Conservation (phyloP, 371 early-diverging fungal genomes). For the Zychaea mexicana region DNA sequence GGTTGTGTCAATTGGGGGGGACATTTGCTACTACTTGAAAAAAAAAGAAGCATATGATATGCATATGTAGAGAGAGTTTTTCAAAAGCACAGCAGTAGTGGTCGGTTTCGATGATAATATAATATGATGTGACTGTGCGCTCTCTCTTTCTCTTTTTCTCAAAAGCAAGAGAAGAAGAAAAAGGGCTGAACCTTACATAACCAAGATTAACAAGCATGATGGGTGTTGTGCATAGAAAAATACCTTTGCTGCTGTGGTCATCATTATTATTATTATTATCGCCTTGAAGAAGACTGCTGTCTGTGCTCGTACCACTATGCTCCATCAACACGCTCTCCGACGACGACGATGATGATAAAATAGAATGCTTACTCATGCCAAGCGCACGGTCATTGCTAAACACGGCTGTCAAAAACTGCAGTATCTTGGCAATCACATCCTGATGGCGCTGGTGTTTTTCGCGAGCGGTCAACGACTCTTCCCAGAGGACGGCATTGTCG, state of each 20-base stretch:
- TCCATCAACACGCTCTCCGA: not conserved
- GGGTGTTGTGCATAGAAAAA: no score
- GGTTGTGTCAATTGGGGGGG: not conserved
- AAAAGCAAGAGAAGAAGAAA: no score
- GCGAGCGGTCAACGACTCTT: slow-evolving; percentile 69
- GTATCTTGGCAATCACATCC: slow-evolving; percentile 82
- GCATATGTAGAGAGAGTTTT: not conserved
- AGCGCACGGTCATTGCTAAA: slow-evolving; percentile 20
- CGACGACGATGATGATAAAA: not conserved
- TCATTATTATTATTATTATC: not conserved
- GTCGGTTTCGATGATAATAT: not conserved
- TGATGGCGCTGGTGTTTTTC: slow-evolving; percentile 86
- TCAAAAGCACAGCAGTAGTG: not conserved
- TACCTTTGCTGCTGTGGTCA: not conserved
- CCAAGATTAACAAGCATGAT: no score
- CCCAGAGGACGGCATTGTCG: slow-evolving; percentile 86
- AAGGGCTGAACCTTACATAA: no score
- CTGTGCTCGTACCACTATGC: not conserved
- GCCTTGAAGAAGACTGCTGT: not conserved
- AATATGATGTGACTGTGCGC: not conserved
- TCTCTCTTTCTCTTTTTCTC: no score
- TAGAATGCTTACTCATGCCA: slow-evolving; percentile 12
- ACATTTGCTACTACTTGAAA: no score
- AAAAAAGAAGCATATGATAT: no score
- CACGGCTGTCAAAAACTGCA: slow-evolving; percentile 67